Conservation (phyloP, 805 yeast genomes). For the Candida pini region DNA sequence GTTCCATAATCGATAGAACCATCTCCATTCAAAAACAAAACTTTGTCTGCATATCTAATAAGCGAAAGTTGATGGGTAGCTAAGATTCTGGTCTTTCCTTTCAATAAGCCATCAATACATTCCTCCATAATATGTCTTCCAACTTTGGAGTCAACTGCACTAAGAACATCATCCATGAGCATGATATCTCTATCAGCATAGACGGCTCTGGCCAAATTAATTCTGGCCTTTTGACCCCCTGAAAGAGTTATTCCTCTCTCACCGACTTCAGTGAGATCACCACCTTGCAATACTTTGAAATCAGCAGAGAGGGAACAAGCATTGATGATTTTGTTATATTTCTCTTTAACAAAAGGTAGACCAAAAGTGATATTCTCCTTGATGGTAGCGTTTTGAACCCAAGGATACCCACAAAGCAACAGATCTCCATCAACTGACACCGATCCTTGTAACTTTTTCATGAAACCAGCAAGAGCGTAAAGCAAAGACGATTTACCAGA, state of each 20-base stretch:
- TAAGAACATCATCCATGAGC: conserved; percentile 66
- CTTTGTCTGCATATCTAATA: conserved; percentile 59
- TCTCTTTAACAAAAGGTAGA: conserved; percentile 39
- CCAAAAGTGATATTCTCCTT: conserved; percentile 74
- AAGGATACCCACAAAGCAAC: conserved; percentile 58
- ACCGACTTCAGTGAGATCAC: conserved; percentile 76
- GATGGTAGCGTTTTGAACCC: conserved; percentile 81
- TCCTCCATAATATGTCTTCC: conserved; percentile 72
- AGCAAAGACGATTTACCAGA: conserved; percentile 75
- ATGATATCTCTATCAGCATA: conserved; percentile 64
- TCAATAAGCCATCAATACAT: conserved; percentile 56
- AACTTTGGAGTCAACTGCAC: conserved; percentile 81
- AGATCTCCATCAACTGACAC: conserved; percentile 49
- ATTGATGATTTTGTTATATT: conserved; percentile 48
- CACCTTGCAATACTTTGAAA: conserved; percentile 61
- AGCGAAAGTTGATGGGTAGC: conserved; percentile 81
- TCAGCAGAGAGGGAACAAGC: conserved; percentile 68
- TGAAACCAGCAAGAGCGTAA: conserved; percentile 65
- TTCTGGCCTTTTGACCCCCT: conserved; percentile 88
- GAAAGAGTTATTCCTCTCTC: conserved; percentile 81
- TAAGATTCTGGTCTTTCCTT: conserved; percentile 56
- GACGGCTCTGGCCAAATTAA: conserved; percentile 71
- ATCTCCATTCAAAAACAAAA: conserved; percentile 62
- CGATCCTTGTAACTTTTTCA: conserved; percentile 51
- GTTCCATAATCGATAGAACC: conserved; percentile 58